Evolutionary conservation across 768 basidiomycete species (phyloP).

Genomic region (Pisolithus microcarpus): DNA sequence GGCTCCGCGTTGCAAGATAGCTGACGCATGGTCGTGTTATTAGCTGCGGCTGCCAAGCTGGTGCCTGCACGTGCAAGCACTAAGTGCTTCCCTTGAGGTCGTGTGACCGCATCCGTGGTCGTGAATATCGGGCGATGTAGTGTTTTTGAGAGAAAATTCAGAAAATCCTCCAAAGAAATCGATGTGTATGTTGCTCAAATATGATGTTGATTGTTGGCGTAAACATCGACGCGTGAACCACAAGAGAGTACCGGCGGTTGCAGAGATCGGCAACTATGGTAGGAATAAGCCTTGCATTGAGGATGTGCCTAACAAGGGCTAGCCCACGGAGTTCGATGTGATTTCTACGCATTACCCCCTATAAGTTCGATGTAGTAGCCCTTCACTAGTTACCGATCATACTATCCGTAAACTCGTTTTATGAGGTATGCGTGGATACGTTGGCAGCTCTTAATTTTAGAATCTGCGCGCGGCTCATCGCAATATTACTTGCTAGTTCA

Average conservation of each 20-base stretch:
- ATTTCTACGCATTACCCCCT: no score
- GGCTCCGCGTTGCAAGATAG: neutral
- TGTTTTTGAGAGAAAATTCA: neutral
- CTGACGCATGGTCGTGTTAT: neutral
- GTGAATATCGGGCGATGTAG: neutral
- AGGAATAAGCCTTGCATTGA: no score
- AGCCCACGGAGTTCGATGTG: no score
- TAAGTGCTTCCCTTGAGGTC: neutral
- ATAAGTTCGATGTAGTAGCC: no score
- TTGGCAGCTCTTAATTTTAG: no score
- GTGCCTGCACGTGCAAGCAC: neutral
- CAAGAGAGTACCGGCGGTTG: neutral
- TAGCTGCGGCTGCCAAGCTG: neutral
- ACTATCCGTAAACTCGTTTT: no score
- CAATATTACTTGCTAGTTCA: no score
- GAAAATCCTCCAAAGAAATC: neutral
- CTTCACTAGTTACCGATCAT: no score
- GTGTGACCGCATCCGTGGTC: neutral
- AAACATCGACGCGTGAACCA: neutral
- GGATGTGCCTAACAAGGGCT: no score
- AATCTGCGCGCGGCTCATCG: no score
- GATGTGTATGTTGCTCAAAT: neutral
- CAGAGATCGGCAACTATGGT: no score
- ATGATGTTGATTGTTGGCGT: neutral
- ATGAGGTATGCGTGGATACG: no score